Conservation (phyloP, 176 grass and related monocot genomes). For the Cenchrus purpureus region DNA sequence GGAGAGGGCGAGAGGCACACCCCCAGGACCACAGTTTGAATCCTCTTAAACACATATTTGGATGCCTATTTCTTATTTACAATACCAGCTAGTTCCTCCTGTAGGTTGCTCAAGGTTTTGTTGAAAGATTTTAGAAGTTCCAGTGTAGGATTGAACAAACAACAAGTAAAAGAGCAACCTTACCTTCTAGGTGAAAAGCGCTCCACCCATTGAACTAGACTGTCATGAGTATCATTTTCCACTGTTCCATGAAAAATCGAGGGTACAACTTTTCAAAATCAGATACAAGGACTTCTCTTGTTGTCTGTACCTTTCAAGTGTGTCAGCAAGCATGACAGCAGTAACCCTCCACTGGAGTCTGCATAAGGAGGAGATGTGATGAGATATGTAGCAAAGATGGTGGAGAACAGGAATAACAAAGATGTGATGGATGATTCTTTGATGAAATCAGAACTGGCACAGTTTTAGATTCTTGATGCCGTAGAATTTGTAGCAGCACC, state of each 20-base stretch:
- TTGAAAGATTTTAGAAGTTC: background rate
- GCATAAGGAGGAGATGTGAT: conserved; percentile 23
- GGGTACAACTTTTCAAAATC: conserved; percentile 58
- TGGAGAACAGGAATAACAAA: background rate
- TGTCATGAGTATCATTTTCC: conserved; percentile 15
- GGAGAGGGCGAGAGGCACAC: background rate
- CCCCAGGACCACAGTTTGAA: background rate
- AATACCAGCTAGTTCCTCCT: background rate
- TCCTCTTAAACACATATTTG: background rate
- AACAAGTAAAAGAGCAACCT: background rate
- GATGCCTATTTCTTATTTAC: background rate
- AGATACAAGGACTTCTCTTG: conserved; percentile 60
- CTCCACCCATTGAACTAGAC: conserved; percentile 79
- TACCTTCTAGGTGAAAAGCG: conserved; percentile 78
- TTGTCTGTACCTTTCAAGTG: conserved; percentile 69
- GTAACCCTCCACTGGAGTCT: conserved; percentile 86
- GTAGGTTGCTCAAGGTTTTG: background rate
- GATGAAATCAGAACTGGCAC: background rate
- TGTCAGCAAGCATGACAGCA: conserved; percentile 90
- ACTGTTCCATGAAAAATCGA: conserved; percentile 15
- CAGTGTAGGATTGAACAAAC: conserved; percentile 9
- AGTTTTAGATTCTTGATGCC: background rate
- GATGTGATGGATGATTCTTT: background rate
- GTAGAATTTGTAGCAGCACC: background rate
- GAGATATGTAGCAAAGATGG: conserved; percentile 21